Evolutionary conservation across 2,329 filamentous ascomycete genomes (phyloP).

Genomic region (Trichoderma sp.): DNA sequence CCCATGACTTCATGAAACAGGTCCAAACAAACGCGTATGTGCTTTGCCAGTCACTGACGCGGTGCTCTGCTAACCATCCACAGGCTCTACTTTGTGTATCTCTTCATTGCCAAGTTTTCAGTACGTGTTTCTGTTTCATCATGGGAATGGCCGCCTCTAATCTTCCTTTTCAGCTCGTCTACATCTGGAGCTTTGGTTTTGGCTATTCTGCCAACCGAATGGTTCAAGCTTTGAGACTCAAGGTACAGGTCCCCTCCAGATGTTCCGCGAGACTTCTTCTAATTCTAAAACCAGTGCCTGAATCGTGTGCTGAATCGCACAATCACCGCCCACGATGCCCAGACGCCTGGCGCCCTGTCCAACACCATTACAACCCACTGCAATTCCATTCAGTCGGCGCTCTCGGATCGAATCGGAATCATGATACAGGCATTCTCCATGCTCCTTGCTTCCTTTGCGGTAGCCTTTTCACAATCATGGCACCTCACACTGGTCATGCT

Average conservation of each 20-base stretch:
- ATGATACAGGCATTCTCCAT: constrained; percentile 25
- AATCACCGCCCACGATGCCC: constrained; percentile 12
- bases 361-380: constrained; percentile 22
- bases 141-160: constrained; percentile 36
- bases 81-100: constrained; percentile 60
- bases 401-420: constrained; percentile 24
- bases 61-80: background rate
- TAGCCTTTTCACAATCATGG: constrained; percentile 25
- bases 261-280: too few species aligned
- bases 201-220: constrained; percentile 17
- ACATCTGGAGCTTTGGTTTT: constrained; percentile 32
- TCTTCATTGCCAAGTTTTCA: constrained; percentile 58
- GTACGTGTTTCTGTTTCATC: constrained; percentile 56
- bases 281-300: constrained; percentile 5
- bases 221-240: constrained; percentile 21
- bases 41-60: background rate
- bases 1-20: constrained; percentile 8
- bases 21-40: constrained; percentile 9
- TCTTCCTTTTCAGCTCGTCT: constrained; percentile 39
- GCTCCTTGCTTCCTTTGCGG: constrained; percentile 22
- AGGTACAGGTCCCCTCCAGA: background rate
- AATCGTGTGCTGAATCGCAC: constrained; percentile 13
- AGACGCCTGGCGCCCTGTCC: constrained; percentile 17
- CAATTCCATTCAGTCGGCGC: constrained; percentile 20
- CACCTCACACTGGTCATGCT: constrained; percentile 25